A percentile compares a stretch with the other conserved stretches of the same genome.
phyloP scores from a whole-genome alignment of 345 rosid genomes.

The Citrus australasica region DNA sequence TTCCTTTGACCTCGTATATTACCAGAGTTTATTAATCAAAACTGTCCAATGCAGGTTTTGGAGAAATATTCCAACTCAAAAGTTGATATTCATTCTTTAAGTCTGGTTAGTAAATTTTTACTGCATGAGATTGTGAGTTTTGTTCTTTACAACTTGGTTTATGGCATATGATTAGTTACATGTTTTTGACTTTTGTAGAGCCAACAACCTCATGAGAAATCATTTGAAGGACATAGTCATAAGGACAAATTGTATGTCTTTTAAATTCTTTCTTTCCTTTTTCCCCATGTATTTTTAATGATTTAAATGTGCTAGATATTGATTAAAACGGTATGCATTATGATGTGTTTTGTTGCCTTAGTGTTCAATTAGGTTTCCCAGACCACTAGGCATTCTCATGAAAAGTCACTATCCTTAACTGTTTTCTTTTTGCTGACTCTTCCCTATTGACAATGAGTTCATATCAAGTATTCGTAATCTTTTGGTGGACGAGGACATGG shows the following conservation, averaged over 20 bases:
- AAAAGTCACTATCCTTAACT: neutral
- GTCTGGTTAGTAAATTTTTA: constrained; percentile 27
- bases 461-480: neutral
- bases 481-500: neutral
- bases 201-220: constrained; percentile 13
- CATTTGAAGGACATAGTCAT: constrained; percentile 10
- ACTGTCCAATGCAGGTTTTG: constrained; percentile 36
- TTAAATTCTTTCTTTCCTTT: neutral
- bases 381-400: neutral
- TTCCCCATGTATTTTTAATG: neutral
- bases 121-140: neutral
- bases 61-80: constrained; percentile 38
- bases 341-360: constrained; percentile 3
- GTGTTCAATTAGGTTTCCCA: neutral
- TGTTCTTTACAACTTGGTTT: neutral
- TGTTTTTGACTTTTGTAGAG: constrained; percentile 19
- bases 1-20: constrained; percentile 5
- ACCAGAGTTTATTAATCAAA: constrained; percentile 16
- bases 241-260: constrained; percentile 30
- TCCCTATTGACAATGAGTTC: neutral
- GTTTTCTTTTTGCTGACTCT: neutral
- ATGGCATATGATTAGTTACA: neutral
- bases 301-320: neutral
- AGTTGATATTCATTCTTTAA: constrained; percentile 37
- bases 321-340: neutral